These are phyloP conservation scores for Candolleomyces aberdarensis DNA, from an alignment of 768 basidiomycete species.

Conservation along the genomic window DNA sequence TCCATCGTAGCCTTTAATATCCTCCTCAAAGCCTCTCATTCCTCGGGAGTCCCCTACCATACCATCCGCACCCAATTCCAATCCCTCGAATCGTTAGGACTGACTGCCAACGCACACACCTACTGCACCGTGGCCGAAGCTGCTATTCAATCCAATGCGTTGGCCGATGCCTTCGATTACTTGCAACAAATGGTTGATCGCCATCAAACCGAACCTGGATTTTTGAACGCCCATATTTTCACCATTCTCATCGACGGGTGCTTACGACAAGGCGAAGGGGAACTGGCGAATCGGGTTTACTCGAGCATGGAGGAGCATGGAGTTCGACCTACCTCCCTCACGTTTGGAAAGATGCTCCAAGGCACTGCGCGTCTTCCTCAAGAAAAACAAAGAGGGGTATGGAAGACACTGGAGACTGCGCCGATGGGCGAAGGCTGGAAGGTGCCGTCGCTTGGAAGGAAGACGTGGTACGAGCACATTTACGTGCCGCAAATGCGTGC, in stretches of 20 bases:
- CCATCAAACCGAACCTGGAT: slow-evolving; percentile 31
- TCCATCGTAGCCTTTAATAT: slow-evolving; percentile 70
- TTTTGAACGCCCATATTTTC: slow-evolving; percentile 58
- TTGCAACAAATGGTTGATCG: slow-evolving; percentile 63
- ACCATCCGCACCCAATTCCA: slow-evolving; percentile 29
- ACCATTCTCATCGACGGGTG: slow-evolving; percentile 77
- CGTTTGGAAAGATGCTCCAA: slow-evolving; percentile 64
- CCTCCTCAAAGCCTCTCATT: slow-evolving; percentile 79
- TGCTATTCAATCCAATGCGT: slow-evolving; percentile 68
- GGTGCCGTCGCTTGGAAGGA: slow-evolving; percentile 28
- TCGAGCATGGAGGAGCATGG: slow-evolving; percentile 67
- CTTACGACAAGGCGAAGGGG: slow-evolving; percentile 50
- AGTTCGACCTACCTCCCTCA: slow-evolving; percentile 64
- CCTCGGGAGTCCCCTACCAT: slow-evolving; percentile 71
- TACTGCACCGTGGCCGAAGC: slow-evolving; percentile 78
- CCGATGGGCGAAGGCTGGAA: background rate
- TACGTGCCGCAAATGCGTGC: slow-evolving; percentile 60
- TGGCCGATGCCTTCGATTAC: slow-evolving; percentile 63
- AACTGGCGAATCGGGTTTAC: slow-evolving; percentile 60
- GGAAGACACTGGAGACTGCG: background rate
- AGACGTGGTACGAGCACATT: slow-evolving; percentile 33
- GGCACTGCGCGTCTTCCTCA: slow-evolving; percentile 48
- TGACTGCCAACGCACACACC: slow-evolving; percentile 57
- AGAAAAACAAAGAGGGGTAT: slow-evolving; percentile 38
- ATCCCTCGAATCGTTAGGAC: slow-evolving; percentile 52